phyloP scores from a whole-genome alignment of 306 rosid species.

The Comarum palustre region DNA sequence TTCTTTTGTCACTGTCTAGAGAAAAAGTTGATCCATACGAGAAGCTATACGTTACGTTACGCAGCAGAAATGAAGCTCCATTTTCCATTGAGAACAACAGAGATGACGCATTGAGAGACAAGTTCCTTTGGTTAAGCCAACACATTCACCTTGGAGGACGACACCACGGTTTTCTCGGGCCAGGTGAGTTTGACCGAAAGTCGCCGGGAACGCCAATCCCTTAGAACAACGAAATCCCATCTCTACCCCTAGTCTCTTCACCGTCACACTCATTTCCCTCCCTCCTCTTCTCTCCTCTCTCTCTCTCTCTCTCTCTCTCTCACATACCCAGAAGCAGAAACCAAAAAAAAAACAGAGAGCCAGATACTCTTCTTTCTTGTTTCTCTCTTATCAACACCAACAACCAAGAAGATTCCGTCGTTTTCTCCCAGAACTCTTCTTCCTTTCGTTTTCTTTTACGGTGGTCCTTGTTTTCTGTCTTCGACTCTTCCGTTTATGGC shows the following conservation, averaged over 20 bases:
- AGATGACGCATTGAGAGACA: not conserved
- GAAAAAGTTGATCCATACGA: not conserved
- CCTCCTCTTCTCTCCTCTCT: not conserved
- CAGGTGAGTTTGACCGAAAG: slow-evolving; percentile 64
- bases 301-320: not conserved
- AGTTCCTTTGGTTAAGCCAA: not conserved
- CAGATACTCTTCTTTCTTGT: slow-evolving; percentile 29
- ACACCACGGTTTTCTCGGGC: slow-evolving; percentile 93
- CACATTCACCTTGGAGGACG: slow-evolving; percentile 51
- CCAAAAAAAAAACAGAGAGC: not conserved
- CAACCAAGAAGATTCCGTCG: slow-evolving; percentile 27
- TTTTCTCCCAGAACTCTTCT: slow-evolving; percentile 23
- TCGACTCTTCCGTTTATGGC: slow-evolving; percentile 37
- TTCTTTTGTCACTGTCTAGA: not conserved
- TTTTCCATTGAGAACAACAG: not conserved
- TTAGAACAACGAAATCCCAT: not conserved
- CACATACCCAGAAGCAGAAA: not conserved
- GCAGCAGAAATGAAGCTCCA: not conserved
- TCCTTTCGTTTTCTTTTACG: not conserved
- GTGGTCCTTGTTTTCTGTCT: not conserved
- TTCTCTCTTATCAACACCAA: slow-evolving; percentile 20
- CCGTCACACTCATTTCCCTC: not conserved
- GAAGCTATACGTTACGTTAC: not conserved
- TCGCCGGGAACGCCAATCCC: slow-evolving; percentile 42
- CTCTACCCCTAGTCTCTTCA: not conserved